Evolutionary conservation across 768 basidiomycete species (phyloP), one percentile per base, ranked within the genome.

Genomic region (Rubroboletus pulcherrimus): DNA sequence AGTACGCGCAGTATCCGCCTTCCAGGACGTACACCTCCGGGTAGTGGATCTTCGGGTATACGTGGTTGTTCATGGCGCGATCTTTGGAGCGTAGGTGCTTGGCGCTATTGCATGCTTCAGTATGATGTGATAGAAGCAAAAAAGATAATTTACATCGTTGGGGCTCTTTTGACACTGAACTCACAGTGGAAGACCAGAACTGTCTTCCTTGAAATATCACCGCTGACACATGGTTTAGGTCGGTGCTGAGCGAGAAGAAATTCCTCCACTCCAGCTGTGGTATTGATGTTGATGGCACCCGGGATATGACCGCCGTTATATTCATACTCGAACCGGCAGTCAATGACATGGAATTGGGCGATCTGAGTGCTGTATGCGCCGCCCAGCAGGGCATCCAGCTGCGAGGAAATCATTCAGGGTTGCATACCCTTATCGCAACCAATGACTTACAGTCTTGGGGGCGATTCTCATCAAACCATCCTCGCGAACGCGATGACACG

Each of bases 281-380:
- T 90, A 69, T 92, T 93, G 66, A 98, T 84, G 70, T 98, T 98
- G 69, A 94, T 78, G 7, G 97, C 95, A 14, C 93, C 90, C 10
- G 83, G 82, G 60, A 98, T 84, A 74, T 98, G 97, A 0, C 97
- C 97, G 9, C 97, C 97, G 47, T 80, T 78, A 71, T 87, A 98
- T 74, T 99, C 97, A 66, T 97, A 99, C 59, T 93, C 93, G 72
- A 98, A 99, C 41, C 97, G 89, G 71, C 97, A 98, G 74, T 99
- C 97, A 63, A 99, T 87, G 54, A 99, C 74, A 62, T 89, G 81
- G 70, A 78, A 97, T 44, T 83, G 77, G 38, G 79, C 77, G 54
- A 96, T 84, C 57, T 80, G 73, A 19, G 79, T 67, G 49, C 82
- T 73, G 71, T 83, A 98, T 60, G 73, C 77, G 24, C 96, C 95